Evolutionary conservation across 23 red algal species (phyloP).

Genomic region (Gracilaria gracilis): DNA sequence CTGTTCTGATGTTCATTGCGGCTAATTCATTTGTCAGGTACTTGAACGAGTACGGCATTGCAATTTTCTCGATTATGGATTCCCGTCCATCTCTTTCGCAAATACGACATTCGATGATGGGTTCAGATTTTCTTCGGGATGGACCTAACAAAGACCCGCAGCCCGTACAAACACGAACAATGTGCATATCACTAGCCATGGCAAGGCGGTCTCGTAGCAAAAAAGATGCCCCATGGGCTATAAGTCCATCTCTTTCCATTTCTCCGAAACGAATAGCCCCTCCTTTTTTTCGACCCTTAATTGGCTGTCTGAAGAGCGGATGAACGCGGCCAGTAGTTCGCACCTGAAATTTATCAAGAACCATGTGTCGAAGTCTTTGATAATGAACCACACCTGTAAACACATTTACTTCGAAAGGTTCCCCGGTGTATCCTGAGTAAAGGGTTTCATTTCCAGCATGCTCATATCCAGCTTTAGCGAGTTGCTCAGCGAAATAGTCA

Average conservation of each 20-base stretch:
- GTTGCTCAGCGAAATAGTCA: conserved; percentile 84
- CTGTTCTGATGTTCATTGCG: conserved; percentile 96
- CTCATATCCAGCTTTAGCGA: conserved; percentile 82
- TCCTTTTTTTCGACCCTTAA: conserved; percentile 87
- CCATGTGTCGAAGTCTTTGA: conserved; percentile 95
- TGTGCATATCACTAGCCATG: conserved; percentile 85
- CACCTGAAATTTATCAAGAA: conserved; percentile 98
- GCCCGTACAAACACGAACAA: conserved; percentile 72
- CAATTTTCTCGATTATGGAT: conserved; percentile 38
- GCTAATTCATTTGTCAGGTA: conserved; percentile 92
- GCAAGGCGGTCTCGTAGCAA: conserved; percentile 86
- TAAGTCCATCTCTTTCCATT: conserved; percentile 96
- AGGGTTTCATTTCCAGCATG: conserved; percentile 82
- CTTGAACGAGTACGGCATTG: conserved; percentile 95
- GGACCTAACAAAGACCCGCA: conserved; percentile 85
- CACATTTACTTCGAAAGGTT: conserved; percentile 91
- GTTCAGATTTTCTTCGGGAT: conserved; percentile 26
- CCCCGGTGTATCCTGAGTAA: conserved; percentile 90
- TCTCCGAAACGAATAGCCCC: conserved; percentile 99
- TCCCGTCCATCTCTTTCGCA: conserved; percentile 12
- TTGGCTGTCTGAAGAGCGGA: conserved; percentile 87
- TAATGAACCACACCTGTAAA: conserved; percentile 96
- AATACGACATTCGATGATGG: conserved; percentile 5
- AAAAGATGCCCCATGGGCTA: conserved; percentile 92
- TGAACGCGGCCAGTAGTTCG: conserved; percentile 81